Conservation (phyloP, 352 stramenopile species). For the Detonula confervacea region DNA sequence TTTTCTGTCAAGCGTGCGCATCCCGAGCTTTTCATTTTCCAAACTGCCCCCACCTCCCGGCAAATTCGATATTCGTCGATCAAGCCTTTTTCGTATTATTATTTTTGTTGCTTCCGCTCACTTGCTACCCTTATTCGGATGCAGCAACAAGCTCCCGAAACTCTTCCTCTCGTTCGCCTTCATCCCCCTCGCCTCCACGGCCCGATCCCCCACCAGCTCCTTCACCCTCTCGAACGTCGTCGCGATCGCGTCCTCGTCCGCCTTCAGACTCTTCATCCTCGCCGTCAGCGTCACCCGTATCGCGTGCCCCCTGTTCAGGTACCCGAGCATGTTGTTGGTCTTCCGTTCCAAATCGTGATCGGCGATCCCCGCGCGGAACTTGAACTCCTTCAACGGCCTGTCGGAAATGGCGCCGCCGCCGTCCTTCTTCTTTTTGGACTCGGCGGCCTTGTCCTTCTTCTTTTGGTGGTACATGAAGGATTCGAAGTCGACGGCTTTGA, state of each 20-base stretch:
- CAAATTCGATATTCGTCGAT: too few species aligned
- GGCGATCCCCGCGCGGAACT: conserved; percentile 74
- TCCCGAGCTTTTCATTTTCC: too few species aligned
- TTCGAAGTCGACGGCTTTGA: conserved; percentile 64
- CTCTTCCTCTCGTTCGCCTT: conserved; percentile 53
- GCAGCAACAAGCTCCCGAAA: conserved; percentile 52
- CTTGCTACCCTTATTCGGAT: conserved; percentile 52
- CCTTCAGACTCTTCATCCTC: conserved; percentile 41
- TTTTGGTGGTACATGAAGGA: conserved; percentile 63
- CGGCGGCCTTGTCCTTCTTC: conserved; percentile 11
- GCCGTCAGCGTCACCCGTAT: conserved; percentile 72
- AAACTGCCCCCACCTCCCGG: too few species aligned
- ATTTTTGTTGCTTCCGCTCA: too few species aligned
- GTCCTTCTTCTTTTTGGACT: conserved; percentile 38
- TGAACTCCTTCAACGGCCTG: conserved; percentile 62
- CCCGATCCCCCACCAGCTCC: conserved; percentile 61
- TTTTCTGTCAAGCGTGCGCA: too few species aligned
- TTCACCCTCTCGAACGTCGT: conserved; percentile 68
- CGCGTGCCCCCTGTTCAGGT: conserved; percentile 64
- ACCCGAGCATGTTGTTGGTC: conserved; percentile 58
- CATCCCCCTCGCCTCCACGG: conserved; percentile 54
- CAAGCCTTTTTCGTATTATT: too few species aligned
- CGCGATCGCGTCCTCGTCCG: conserved; percentile 55
- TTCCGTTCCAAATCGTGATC: conserved; percentile 77
- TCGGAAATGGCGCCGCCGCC: conserved; percentile 39